Base-by-base conservation (phyloP, 495 filamentous ascomycete genomes). In the Mytilinidion resinicola region DNA sequence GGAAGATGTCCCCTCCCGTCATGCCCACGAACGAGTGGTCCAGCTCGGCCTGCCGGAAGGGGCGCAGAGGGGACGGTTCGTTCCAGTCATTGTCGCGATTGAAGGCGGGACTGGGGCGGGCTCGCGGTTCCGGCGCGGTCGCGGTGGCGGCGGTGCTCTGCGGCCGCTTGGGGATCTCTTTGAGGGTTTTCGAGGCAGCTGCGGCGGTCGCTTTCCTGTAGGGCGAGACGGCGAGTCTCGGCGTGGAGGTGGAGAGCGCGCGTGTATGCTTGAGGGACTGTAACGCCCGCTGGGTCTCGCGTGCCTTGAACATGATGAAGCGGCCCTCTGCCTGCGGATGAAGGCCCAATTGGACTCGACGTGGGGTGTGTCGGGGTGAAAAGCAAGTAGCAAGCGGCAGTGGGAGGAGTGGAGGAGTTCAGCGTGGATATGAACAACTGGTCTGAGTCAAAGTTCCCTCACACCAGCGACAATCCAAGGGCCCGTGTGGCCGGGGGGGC, bases 1-100 rank as follows among this genome's bases (percentile, higher is more conserved):
- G 91, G 78, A 98, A 96, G 60, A 98, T 97, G 70, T 96, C 85
- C 68, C 93, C 93, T 71, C 95, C 95, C 50, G 81, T 95, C 78
- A 90, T 88, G 35, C 95, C 95, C 69, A 97, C 88, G 76, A 98
- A 96, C 47, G 66, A 69, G 60, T 75, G 73, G 65, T 75, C 73
- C 73, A 75, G 72, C 61, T 72, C 73, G 30, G 63, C 72, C 50
- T 66, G 64, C 43, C 61, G 49, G 53, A 56, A 72, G 39, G 69
- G 73, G 58, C 59, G 61, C 36, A 74, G 56, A 9, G 70, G 73
- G 50, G 72, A 69, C 39, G 70, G 59, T 57, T 74, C 64, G 25
- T 58, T 60, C 21, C 50, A 66, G 43, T 72, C 69, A 30, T 30
- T 30, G 35, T 73, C 67, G 49, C 72, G 69, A 53, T 75, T 74